Conservation (phyloP, 1,284 basidiomycete genomes). For the Irpex sp. region DNA sequence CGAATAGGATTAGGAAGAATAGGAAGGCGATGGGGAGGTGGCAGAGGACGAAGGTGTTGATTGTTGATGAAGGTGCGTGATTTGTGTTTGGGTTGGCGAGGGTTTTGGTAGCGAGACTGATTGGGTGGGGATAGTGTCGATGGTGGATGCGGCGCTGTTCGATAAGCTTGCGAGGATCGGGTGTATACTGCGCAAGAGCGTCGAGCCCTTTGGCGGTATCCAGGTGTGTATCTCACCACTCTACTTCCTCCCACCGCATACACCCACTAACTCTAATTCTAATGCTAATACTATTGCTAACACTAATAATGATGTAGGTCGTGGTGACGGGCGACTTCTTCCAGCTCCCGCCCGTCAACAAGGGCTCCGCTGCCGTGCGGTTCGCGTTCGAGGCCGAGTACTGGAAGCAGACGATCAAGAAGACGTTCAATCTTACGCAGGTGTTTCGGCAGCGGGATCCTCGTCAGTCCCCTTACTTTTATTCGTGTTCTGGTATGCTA, state of each 20-base stretch:
- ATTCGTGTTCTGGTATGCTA: too few species aligned
- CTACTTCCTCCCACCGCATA: too few species aligned
- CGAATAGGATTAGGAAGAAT: constrained; percentile 66
- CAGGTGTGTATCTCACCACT: constrained; percentile 53
- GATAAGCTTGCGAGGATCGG: constrained; percentile 82
- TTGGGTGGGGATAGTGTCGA: too few species aligned
- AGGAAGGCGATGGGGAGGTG: constrained; percentile 67
- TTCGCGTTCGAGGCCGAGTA: constrained; percentile 84
- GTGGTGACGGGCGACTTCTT: constrained; percentile 90
- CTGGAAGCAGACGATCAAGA: constrained; percentile 60
- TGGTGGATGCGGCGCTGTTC: constrained; percentile 86
- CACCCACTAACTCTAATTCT: too few species aligned
- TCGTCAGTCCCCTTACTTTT: constrained; percentile 39
- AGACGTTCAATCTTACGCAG: constrained; percentile 53
- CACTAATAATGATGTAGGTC: constrained; percentile 37
- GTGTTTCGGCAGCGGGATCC: constrained; percentile 68
- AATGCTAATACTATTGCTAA: too few species aligned
- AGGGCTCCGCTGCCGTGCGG: constrained; percentile 32
- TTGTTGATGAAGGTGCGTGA: constrained; percentile 91
- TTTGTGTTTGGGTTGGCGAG: too few species aligned
- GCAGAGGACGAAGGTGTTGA: constrained; percentile 70
- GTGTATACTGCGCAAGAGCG: constrained; percentile 48
- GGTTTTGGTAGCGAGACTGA: too few species aligned
- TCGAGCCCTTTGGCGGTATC: constrained; percentile 81
- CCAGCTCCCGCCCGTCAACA: constrained; percentile 87